These are phyloP conservation scores for Cicer yamashitae DNA, from an alignment of 306 rosid genomes.

Conservation along the genomic window DNA sequence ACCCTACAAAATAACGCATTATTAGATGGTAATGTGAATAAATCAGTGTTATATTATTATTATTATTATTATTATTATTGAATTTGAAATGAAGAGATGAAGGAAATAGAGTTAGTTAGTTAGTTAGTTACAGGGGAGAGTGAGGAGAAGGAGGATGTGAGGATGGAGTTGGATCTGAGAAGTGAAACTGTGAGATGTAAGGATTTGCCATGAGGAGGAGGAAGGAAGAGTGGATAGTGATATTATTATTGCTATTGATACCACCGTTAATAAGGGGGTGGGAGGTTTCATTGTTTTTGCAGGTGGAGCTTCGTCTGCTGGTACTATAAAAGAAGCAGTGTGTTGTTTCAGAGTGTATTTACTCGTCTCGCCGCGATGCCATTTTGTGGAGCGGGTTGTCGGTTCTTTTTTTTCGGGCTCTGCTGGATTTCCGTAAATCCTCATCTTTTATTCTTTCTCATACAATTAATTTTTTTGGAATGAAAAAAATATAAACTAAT, in stretches of 20 bases:
- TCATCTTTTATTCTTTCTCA: too few relatives aligned
- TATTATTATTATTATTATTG: too few relatives aligned
- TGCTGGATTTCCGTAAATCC: too few relatives aligned
- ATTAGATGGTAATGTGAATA: too few relatives aligned
- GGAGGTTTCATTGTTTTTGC: constrained; percentile 21
- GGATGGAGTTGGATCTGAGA: constrained; percentile 87
- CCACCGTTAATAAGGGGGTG: background rate
- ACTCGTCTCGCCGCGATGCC: background rate
- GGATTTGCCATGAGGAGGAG: constrained; percentile 67
- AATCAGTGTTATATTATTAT: too few relatives aligned
- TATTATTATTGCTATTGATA: background rate
- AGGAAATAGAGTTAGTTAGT: background rate
- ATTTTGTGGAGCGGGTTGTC: background rate
- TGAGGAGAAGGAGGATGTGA: constrained; percentile 72
- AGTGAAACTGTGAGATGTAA: constrained; percentile 80
- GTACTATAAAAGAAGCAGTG: too few relatives aligned
- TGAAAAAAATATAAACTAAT: too few relatives aligned
- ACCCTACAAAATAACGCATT: constrained; percentile 60
- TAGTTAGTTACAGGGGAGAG: constrained; percentile 68
- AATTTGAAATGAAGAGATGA: background rate
- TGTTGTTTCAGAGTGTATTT: too few relatives aligned
- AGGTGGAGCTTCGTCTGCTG: background rate
- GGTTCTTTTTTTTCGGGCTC: background rate
- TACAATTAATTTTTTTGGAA: too few relatives aligned
- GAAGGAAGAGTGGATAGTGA: constrained; percentile 33